These are phyloP conservation scores for Septoria petroselini DNA, from an alignment of 2,329 filamentous ascomycete genomes.

Conservation along the genomic window DNA sequence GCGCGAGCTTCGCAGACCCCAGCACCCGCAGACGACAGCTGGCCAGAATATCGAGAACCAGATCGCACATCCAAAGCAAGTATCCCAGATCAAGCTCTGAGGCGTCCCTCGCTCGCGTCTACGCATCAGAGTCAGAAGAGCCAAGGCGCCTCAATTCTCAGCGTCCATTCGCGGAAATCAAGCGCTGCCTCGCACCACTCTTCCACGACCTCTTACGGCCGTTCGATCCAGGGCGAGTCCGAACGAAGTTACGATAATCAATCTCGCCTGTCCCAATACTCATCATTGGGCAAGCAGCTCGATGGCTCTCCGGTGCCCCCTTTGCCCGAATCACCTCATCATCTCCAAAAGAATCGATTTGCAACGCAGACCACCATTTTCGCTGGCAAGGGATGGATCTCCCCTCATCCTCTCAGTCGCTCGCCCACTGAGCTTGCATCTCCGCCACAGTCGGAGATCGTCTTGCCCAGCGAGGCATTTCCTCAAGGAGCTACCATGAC, in stretches of 20 bases:
- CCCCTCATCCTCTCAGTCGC: conserved; percentile 35
- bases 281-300: not conserved
- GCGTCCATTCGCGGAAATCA: conserved; percentile 5
- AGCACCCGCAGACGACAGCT: not conserved
- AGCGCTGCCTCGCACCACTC: conserved; percentile 2
- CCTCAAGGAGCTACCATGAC: conserved; percentile 28
- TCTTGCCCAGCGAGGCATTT: conserved; percentile 23
- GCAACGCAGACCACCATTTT: conserved; percentile 26
- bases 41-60: not conserved
- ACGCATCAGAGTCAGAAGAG: conserved; percentile 6
- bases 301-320: not conserved
- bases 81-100: not conserved
- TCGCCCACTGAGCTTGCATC: conserved; percentile 21
- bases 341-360: not conserved
- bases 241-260: not conserved
- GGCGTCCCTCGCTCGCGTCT: not conserved
- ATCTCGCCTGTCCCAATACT: not conserved
- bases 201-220: conserved; percentile 2
- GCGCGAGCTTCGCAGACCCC: not conserved
- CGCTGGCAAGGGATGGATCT: conserved; percentile 37
- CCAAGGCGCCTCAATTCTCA: conserved; percentile 1
- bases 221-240: not conserved
- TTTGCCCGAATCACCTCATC: conserved; percentile 1
- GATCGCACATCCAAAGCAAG: not conserved
- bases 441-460: conserved; percentile 28